Conservation (phyloP, 2,329 filamentous ascomycete genomes). For the Fusarium goolgardi region DNA sequence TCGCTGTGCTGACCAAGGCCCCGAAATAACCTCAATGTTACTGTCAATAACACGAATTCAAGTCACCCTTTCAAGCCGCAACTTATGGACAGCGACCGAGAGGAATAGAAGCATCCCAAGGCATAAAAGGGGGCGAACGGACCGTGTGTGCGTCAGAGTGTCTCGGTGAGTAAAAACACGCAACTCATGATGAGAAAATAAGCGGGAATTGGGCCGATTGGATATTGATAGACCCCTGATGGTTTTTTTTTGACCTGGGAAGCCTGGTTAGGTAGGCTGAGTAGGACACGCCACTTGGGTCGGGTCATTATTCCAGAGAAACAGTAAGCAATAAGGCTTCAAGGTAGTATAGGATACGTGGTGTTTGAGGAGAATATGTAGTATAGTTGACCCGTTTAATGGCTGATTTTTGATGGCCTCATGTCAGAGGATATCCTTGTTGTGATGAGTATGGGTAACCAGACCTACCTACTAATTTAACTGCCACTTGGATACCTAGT, state of each 20-base stretch:
- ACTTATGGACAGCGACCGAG: not conserved
- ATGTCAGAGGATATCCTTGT: not conserved
- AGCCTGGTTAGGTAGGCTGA: conserved; percentile 9
- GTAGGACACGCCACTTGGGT: conserved; percentile 41
- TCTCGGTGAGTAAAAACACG: conserved; percentile 38
- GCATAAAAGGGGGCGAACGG: conserved; percentile 34
- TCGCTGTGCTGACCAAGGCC: not conserved
- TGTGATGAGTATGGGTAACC: not conserved
- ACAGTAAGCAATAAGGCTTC: not conserved
- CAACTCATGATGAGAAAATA: conserved; percentile 5
- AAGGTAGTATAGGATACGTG: not conserved
- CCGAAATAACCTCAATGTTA: not conserved
- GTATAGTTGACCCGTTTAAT: not conserved
- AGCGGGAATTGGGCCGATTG: conserved; percentile 39
- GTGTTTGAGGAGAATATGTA: conserved; percentile 7
- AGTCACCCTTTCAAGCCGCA: not conserved
- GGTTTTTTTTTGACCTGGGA: conserved; percentile 17
- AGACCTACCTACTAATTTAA: too few species aligned
- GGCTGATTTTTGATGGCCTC: conserved; percentile 12
- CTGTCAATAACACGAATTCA: not conserved
- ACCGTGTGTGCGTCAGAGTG: conserved; percentile 29
- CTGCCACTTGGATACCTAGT: not conserved
- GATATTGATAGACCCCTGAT: conserved; percentile 2
- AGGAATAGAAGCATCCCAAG: conserved; percentile 2
- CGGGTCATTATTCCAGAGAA: conserved; percentile 43